Base-by-base conservation (phyloP, 108 stramenopile species). In the Skeletonema tropicum region DNA sequence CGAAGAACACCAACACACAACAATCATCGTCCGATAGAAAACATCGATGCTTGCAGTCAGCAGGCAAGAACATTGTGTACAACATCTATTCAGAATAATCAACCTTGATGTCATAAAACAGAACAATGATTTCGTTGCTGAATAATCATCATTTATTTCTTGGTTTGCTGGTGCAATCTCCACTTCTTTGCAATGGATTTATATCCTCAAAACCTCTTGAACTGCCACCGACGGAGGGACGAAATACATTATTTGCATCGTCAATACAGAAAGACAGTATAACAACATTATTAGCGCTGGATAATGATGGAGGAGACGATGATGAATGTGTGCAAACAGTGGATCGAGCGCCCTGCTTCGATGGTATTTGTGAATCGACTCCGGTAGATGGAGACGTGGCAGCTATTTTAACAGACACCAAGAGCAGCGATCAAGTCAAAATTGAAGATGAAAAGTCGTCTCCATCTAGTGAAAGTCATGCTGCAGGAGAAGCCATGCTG, bases 401-500 rank as follows among this genome's bases (percentile, higher is more conserved):
- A 39, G 59, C 59, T 42, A 30, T 52, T 17, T 21, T 52, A 52
- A 25, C 52, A 23, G 52, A 52, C 5, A 52, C 52, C 25, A 23
- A 9, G 25, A 9, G 8, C 8, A 6, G 17, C 52, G 23, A 52
- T 52, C 14, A 52, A 6, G 9, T 7, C 3, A 52, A 52, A 0
- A 25, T 5, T 7, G 1, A 52, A 6, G 52, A 52, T 14, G 6
- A 52, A n/a, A 5, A 49, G 21, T 32, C 38, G 6, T 13, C 45
- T 21, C 2, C 57, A 0, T 30, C 29, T 17, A 59, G 33, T 33
- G 9, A 35, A 15, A 42, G n/a, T 64, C 38, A 60, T 30, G 41
- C 13, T 25, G 63, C 69, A n/a, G 92, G 92, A 17, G 85, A 88
- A 46, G 90, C 92, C 11, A 93, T 68, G 5, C 66, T 60, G 25